These are phyloP conservation scores for Bruguiera hainesii DNA, from an alignment of 441 rosid genomes.

Conservation along the genomic window DNA sequence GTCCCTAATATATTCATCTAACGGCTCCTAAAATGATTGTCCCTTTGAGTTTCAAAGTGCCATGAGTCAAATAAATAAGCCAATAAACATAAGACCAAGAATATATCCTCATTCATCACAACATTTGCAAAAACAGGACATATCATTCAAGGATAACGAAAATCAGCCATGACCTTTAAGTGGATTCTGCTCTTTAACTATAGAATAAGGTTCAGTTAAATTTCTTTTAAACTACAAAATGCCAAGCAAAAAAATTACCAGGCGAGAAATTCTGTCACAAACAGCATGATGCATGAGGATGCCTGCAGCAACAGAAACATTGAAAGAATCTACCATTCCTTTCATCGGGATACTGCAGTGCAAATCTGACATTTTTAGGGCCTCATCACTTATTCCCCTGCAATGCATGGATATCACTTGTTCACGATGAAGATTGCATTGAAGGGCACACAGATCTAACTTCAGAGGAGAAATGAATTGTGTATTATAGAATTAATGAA, in stretches of 20 bases:
- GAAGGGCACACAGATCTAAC: background rate
- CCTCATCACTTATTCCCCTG: constrained; percentile 88
- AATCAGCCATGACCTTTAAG: background rate
- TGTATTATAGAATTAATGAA: no score
- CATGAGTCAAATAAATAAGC: background rate
- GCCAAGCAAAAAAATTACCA: constrained; percentile 39
- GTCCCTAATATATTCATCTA: no score
- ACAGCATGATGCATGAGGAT: constrained; percentile 91
- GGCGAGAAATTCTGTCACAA: constrained; percentile 67
- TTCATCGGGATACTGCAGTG: constrained; percentile 91
- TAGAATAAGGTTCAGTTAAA: background rate
- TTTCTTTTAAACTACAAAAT: constrained; percentile 1
- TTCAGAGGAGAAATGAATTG: background rate
- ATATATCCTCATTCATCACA: background rate
- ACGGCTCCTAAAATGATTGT: no score
- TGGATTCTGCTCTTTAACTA: background rate
- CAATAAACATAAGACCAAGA: background rate
- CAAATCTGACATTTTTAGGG: constrained; percentile 70
- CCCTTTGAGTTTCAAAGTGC: background rate
- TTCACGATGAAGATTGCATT: background rate
- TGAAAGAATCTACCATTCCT: constrained; percentile 97
- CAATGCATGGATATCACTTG: constrained; percentile 10
- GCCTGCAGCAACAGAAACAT: constrained; percentile 97
- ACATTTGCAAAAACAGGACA: background rate
- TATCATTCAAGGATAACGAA: constrained; percentile 3